A percentile compares a stretch with the other conserved stretches of the same genome.
Conservation (phyloP, 176 grass and related monocot species). For the Elymus sibiricus region DNA sequence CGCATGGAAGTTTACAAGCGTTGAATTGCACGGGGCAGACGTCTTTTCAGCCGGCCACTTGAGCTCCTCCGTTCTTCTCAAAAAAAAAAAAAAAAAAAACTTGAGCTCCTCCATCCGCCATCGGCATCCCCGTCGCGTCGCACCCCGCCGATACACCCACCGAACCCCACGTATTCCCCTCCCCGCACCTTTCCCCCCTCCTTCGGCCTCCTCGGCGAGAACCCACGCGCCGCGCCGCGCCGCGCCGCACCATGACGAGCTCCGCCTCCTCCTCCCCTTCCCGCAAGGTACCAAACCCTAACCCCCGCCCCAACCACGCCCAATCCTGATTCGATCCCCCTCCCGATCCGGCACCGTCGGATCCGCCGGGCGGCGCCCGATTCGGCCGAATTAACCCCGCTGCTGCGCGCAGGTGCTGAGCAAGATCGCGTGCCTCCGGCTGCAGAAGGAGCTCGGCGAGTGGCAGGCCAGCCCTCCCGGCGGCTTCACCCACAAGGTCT, state of each 20-base stretch:
- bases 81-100: too few relatives aligned
- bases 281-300: constrained; percentile 48
- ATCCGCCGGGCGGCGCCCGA: not conserved
- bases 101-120: not conserved
- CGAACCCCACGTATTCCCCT: not conserved
- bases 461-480: constrained; percentile 74
- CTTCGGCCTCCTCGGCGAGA: not conserved
- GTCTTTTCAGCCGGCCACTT: not conserved
- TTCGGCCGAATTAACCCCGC: not conserved
- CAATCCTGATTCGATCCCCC: not conserved
- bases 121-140: constrained; percentile 4
- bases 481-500: constrained; percentile 75
- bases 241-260: constrained; percentile 32
- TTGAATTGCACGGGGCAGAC: not conserved
- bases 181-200: not conserved
- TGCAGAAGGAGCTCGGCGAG: constrained; percentile 90
- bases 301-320: not conserved
- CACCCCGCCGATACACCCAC: not conserved
- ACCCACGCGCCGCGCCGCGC: not conserved
- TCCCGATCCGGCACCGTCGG: not conserved
- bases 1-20: too few relatives aligned
- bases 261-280: constrained; percentile 30
- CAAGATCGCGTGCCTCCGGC: constrained; percentile 83
- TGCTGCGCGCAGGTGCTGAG: constrained; percentile 56
- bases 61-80: too few relatives aligned